Evolutionary conservation across 306 rosid genomes (phyloP).

Genomic region (Cicer pinnatifidum): DNA sequence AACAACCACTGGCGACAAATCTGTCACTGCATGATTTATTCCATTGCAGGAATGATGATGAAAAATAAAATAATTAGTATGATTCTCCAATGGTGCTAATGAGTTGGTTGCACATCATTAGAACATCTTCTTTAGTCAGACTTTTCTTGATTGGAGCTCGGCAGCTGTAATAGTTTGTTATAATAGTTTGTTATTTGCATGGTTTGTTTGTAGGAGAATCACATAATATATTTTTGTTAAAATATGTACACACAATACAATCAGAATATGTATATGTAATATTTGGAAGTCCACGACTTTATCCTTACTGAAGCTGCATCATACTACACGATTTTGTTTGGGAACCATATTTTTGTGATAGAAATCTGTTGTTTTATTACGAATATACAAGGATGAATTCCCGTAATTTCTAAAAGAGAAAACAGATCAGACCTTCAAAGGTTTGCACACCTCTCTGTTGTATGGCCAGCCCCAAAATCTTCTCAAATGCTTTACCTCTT

Average conservation of each 20-base stretch:
- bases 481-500: neutral
- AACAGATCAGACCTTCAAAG: neutral
- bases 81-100: conserved; percentile 5
- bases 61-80: conserved; percentile 22
- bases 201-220: conserved; percentile 35
- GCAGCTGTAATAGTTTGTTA: neutral
- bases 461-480: neutral
- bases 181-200: neutral
- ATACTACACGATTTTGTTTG: neutral
- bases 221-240: conserved; percentile 1
- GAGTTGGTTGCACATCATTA: conserved; percentile 4
- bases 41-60: conserved; percentile 29
- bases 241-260: conserved; percentile 11
- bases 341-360: neutral
- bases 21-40: conserved; percentile 49
- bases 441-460: neutral
- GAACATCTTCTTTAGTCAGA: conserved; percentile 22
- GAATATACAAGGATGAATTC: neutral
- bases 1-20: conserved; percentile 46
- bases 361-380: neutral
- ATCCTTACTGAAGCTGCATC: neutral
- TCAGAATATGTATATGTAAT: conserved; percentile 21
- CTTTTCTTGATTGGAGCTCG: conserved; percentile 38
- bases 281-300: neutral
- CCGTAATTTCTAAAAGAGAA: neutral